Evolutionary conservation across 306 rosid species (phyloP).

Genomic region (Dryas alaskensis): DNA sequence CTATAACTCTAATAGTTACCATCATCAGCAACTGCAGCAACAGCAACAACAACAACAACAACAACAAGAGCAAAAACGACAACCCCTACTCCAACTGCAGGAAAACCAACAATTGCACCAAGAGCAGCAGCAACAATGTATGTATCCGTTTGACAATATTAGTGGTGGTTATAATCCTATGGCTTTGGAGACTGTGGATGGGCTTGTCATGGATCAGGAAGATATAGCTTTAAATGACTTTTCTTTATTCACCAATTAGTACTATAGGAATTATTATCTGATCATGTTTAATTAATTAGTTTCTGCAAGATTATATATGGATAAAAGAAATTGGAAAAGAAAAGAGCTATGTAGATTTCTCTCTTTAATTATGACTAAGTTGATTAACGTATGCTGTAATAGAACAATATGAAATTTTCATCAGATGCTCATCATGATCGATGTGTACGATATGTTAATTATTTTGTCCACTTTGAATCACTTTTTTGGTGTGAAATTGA

Average conservation of each 20-base stretch:
- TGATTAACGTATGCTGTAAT: conserved; percentile 2
- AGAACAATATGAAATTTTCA: neutral
- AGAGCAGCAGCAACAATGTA: conserved; percentile 3
- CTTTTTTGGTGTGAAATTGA: neutral
- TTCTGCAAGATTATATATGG: neutral
- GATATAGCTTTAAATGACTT: conserved; percentile 10
- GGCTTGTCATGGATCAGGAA: conserved; percentile 14
- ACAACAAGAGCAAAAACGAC: conserved; percentile 23
- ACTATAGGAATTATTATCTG: neutral
- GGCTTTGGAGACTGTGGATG: conserved; percentile 6
- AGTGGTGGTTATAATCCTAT: conserved; percentile 1
- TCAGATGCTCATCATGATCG: neutral
- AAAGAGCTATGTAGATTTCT: neutral
- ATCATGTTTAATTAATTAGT: conserved; percentile 6
- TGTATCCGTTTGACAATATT: conserved; percentile 17
- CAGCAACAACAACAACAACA: conserved; percentile 25
- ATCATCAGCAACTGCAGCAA: conserved; percentile 28
- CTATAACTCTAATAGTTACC: conserved; percentile 3
- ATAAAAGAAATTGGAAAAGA: neutral
- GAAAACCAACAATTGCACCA: conserved; percentile 7
- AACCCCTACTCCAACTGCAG: neutral
- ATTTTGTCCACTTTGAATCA: neutral
- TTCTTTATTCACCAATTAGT: neutral
- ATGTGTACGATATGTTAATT: neutral
- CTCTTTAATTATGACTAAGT: neutral